phyloP scores from a whole-genome alignment of 2,329 filamentous ascomycete genomes.

The Venturia aucupariae region DNA sequence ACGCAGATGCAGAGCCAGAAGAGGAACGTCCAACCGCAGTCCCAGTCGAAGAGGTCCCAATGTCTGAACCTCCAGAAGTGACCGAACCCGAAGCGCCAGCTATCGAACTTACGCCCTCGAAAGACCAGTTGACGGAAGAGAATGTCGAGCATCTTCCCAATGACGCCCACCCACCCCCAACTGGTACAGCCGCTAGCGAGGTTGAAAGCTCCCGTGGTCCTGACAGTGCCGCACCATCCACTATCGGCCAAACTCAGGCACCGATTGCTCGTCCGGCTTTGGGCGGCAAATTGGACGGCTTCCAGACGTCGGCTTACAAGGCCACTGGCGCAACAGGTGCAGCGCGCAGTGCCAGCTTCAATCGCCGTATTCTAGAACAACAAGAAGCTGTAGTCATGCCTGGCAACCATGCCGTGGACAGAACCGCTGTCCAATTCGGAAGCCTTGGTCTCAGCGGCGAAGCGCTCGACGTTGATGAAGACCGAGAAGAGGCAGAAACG shows the following conservation, averaged over 20 bases:
- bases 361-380: constrained; percentile 82
- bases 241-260: constrained; percentile 43
- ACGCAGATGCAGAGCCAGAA: constrained; percentile 29
- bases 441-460: constrained; percentile 82
- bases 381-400: constrained; percentile 98
- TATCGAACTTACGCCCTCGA: constrained; percentile 53
- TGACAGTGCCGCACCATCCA: constrained; percentile 36
- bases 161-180: constrained; percentile 61
- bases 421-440: constrained; percentile 89
- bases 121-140: constrained; percentile 78
- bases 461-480: constrained; percentile 78
- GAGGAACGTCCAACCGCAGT: constrained; percentile 26
- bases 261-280: constrained; percentile 53
- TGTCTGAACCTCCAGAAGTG: constrained; percentile 19
- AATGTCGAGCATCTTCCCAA: constrained; percentile 90
- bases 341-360: constrained; percentile 66
- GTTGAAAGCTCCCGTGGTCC: constrained; percentile 75
- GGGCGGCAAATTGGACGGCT: constrained; percentile 54
- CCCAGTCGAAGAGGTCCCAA: constrained; percentile 18
- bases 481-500: constrained; percentile 91
- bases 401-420: constrained; percentile 87
- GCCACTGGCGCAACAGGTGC: constrained; percentile 48
- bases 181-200: constrained; percentile 80
- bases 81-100: constrained; percentile 26
- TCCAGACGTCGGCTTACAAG: constrained; percentile 73